Evolutionary conservation across 495 filamentous ascomycete genomes (phyloP).

Genomic region (Xylaria scruposa): DNA sequence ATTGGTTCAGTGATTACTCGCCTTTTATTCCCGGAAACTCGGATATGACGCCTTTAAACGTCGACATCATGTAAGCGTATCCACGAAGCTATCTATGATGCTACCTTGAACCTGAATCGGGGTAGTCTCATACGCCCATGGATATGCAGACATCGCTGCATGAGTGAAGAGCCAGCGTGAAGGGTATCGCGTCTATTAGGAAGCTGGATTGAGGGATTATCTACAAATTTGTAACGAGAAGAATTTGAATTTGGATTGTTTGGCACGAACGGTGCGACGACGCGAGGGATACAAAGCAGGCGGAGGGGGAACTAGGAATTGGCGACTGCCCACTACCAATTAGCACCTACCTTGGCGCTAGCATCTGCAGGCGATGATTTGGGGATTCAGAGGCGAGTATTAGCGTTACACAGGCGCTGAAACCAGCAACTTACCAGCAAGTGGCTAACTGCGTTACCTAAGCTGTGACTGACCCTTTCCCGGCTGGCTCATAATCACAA

Average conservation of each 20-base stretch:
- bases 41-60: conserved; percentile 74
- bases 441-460: not conserved
- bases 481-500: too few relatives aligned
- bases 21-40: conserved; percentile 77
- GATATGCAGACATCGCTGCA: not conserved
- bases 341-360: conserved; percentile 1
- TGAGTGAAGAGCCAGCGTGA: not conserved
- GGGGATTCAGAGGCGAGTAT: not conserved
- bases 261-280: not conserved
- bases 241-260: not conserved
- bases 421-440: not conserved
- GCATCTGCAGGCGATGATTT: not conserved
- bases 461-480: too few relatives aligned
- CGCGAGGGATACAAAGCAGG: not conserved
- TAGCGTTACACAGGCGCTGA: not conserved
- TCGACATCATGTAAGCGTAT: conserved; percentile 65
- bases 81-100: not conserved
- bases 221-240: too few relatives aligned
- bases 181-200: not conserved
- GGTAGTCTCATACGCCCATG: not conserved
- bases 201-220: not conserved
- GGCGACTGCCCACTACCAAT: not conserved
- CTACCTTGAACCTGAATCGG: not conserved
- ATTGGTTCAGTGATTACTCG: conserved; percentile 29
- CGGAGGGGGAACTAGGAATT: not conserved